Evolutionary conservation across 441 rosid species (phyloP).

Genomic region (Raphanus hybrid): DNA sequence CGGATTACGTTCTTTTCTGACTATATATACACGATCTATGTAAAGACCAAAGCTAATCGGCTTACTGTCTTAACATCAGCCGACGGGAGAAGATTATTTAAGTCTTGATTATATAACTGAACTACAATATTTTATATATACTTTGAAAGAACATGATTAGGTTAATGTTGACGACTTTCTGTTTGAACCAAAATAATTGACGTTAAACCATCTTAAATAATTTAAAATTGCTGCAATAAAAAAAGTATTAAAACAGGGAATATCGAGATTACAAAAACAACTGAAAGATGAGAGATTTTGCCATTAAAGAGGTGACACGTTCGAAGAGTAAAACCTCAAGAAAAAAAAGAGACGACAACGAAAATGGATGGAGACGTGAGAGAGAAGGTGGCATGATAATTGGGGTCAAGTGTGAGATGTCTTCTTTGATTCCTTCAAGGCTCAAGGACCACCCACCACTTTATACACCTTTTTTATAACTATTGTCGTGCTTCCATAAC

Average conservation of each 20-base stretch:
- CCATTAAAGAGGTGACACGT: slow-evolving; percentile 38
- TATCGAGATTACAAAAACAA: not conserved
- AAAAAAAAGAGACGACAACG: slow-evolving; percentile 25
- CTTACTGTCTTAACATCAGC: not conserved
- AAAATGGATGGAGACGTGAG: slow-evolving; percentile 44
- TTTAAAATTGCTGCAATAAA: not conserved
- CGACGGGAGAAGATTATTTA: not conserved
- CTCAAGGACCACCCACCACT: slow-evolving; percentile 43
- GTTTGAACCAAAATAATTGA: not conserved
- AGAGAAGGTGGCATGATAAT: slow-evolving; percentile 43
- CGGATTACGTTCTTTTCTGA: not conserved
- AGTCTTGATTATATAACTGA: not conserved
- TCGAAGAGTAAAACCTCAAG: slow-evolving; percentile 37
- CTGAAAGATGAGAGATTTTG: slow-evolving; percentile 10
- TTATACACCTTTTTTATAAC: not conserved
- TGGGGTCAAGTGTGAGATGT: slow-evolving; percentile 41
- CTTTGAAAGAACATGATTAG: not conserved
- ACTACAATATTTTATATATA: not conserved
- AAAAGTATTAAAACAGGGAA: not conserved
- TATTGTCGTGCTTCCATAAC: slow-evolving; percentile 27
- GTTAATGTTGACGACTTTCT: not conserved
- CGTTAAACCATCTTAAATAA: not conserved
- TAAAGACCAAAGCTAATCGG: not conserved
- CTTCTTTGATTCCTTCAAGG: slow-evolving; percentile 46
- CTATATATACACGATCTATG: not conserved